Base-by-base conservation (phyloP, 2,329 filamentous ascomycete species). In the Ascochyta pisi region DNA sequence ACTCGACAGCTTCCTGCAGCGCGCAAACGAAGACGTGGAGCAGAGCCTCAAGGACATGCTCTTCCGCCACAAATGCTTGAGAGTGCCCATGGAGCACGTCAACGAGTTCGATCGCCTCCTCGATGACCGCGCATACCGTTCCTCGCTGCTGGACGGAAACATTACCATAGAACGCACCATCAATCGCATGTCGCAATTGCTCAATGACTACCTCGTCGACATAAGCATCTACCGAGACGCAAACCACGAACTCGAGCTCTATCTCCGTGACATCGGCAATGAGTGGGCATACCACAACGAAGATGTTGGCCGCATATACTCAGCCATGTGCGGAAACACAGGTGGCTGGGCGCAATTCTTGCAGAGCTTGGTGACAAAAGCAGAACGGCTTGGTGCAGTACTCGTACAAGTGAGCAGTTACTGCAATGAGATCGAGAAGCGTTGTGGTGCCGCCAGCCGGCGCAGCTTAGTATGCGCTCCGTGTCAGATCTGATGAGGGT, bases 161-260 rank as follows among this genome's bases (percentile, higher is more conserved):
- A 89, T 95, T 67, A 91, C 89, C 73, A 96, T 98, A 60, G 92
- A 96, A 69, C 89, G 92, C 74, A 92, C 96, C 52, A 84, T 96
- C 42, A 85, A 86, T n/a, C 84, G 92, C 61, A 96, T 94, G 27
- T 87, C 88, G 13, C 81, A 83, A 22, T 84, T 89, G 19, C 87
- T 96, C 74, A 87, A 90, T 56, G 91, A 93, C 71, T 87, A 89
- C 45, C 80, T 94, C 34, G 85, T 88, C 64, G 94, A 98, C 71
- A 84, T 96, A 8, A 82, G 86, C 58, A 89, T 93, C 64, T 93
- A 92, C 8, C 80, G 92, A 50, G 84, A 87, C 60, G 89, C 90
- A 1, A 91, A 90, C 38, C 85, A 86, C 54, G 89, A 91, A 50
- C 89, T 98, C 48, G 87, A 87, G 52, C 81, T 84, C 51, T 97